Base-by-base conservation (phyloP, 345 rosid genomes). In the Kandelia obovata region DNA sequence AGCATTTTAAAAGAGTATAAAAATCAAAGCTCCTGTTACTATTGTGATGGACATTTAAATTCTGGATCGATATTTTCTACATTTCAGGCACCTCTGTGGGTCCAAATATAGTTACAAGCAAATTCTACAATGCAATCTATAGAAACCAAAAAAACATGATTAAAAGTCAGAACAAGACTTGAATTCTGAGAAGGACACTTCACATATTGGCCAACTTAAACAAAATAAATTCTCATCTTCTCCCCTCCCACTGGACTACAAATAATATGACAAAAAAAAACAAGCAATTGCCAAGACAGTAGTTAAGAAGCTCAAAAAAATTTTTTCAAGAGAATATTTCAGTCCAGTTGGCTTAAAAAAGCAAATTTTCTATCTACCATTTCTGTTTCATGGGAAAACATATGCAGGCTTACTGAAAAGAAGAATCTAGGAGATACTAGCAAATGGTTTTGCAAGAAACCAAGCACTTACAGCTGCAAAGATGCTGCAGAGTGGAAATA, bases 401-500 rank as follows among this genome's bases (percentile, higher is more conserved):
- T 53, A 51, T 49, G 0, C 21, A 5, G 35, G 34, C 51, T 31
- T 43, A 43, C 17, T 43, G 49, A 43, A 43, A 43, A 43, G 49
- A 43, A 11, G 16, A 43, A 15, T 43, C 49, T 43, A 43, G 49
- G 49, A 43, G 49, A 43, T 43, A 43, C 13, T 43, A 15, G 17
- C 49, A 11, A 43, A 17, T 2, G 49, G 49, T 43, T 62, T 67
- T 58, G 55, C n/a, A 71, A 67, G 61, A 19, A 60, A 53, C 60
- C 58, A 63, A 64, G 61, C 1, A 70, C 99, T 92, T 86, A 95
- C 99, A 92, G 72, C 79, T 90, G 96, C 75, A 95, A 80, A 34
- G 98, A 89, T 62, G 99, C 97, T 53, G 96, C 96, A 31, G 99
- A 95, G 74, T 95, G 97, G 74, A 95, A 81, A 79, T 95, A 95